These are phyloP conservation scores for Amaranthus cruentus DNA, from an alignment of 148 eudicot species.

Conservation along the genomic window DNA sequence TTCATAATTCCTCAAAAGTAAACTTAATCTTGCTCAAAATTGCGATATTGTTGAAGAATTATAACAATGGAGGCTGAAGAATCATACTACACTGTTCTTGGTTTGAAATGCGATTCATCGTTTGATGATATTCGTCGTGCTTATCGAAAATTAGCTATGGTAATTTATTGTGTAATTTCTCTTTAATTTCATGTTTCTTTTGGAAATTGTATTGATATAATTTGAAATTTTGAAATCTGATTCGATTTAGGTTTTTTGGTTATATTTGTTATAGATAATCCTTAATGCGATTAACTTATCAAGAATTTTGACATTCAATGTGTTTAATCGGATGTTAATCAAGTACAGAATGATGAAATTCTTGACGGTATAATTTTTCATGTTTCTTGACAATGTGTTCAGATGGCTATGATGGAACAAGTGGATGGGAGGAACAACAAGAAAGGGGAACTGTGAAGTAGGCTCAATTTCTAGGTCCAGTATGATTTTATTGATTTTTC, in stretches of 20 bases:
- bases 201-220: not conserved
- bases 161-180: constrained; percentile 6
- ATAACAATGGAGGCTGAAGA: constrained; percentile 18
- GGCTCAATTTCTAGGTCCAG: no score
- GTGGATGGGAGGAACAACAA: no score
- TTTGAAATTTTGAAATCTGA: not conserved
- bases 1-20: no score
- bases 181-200: not conserved
- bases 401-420: no score
- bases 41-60: no score
- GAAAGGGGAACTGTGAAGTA: no score
- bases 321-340: no score
- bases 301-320: no score
- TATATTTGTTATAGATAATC: no score
- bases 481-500: no score
- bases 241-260: not conserved
- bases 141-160: constrained; percentile 78
- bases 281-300: no score
- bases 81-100: constrained; percentile 56
- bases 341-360: not conserved
- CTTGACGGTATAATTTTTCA: not conserved
- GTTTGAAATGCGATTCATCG: constrained; percentile 38
- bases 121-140: constrained; percentile 63
- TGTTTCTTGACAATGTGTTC: not conserved
- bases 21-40: no score